Evolutionary conservation across 345 rosid genomes (phyloP).

Genomic region (Durio zibethinus): DNA sequence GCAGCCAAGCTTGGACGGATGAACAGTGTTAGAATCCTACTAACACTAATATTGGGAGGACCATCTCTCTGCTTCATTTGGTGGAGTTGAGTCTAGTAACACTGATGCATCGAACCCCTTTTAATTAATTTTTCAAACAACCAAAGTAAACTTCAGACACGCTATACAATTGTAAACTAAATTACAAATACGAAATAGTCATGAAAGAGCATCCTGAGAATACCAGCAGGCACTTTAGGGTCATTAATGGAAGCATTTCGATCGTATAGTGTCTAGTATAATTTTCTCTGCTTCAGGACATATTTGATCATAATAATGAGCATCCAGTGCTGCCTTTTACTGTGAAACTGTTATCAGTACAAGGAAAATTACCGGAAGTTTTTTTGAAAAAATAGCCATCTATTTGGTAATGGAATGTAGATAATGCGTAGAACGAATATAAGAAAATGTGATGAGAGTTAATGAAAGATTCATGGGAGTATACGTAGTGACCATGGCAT

Average conservation of each 20-base stretch:
- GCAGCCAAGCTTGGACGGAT: conserved; percentile 62
- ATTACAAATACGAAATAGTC: conserved; percentile 83
- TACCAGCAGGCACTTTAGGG: conserved; percentile 76
- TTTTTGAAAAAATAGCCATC: conserved; percentile 29
- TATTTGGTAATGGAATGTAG: not conserved
- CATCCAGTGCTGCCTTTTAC: conserved; percentile 40
- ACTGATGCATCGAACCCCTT: conserved; percentile 93
- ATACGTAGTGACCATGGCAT: conserved; percentile 27
- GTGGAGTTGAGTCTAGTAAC: conserved; percentile 54
- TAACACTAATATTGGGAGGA: conserved; percentile 72
- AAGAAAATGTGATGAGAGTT: not conserved
- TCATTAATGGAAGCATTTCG: conserved; percentile 61
- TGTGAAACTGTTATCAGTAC: conserved; percentile 19
- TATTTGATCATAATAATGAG: conserved; percentile 57
- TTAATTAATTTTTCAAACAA: not conserved
- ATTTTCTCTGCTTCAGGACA: conserved; percentile 74
- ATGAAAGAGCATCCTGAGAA: conserved; percentile 87
- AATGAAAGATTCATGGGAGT: conserved; percentile 15
- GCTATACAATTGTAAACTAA: not conserved
- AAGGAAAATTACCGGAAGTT: conserved; percentile 19
- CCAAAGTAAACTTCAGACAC: not conserved
- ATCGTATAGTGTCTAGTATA: conserved; percentile 46
- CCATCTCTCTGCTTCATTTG: conserved; percentile 81
- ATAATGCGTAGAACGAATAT: not conserved
- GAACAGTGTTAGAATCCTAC: conserved; percentile 88